Percentiles rank a stretch among this genome's conserved stretches.
phyloP scores from a whole-genome alignment of 306 rosid species.

The Corylus avellana region DNA sequence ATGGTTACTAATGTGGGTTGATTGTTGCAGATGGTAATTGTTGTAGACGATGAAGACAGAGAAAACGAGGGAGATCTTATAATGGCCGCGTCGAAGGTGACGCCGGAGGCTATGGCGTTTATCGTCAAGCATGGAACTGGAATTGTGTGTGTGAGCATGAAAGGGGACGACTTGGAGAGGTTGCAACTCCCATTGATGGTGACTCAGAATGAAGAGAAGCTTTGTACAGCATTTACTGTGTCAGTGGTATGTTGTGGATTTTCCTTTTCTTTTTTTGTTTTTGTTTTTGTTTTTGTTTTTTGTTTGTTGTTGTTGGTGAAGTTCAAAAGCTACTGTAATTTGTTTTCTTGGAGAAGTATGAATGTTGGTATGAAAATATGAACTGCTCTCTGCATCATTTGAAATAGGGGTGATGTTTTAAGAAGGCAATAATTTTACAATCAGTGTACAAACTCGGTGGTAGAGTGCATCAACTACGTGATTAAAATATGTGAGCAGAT shows the following conservation, averaged over 20 bases:
- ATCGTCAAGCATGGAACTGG: conserved; percentile 43
- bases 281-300: neutral
- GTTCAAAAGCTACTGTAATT: neutral
- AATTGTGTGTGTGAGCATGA: conserved; percentile 49
- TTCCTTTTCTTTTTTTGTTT: neutral
- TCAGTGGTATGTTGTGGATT: conserved; percentile 27
- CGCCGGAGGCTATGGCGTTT: conserved; percentile 38
- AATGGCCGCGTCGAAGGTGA: conserved; percentile 40
- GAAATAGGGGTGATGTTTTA: neutral
- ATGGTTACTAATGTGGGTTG: conserved; percentile 2
- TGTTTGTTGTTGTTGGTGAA: neutral
- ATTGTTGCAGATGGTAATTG: conserved; percentile 39
- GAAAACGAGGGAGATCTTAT: conserved; percentile 46
- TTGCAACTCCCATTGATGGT: conserved; percentile 43
- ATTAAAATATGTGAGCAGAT: neutral
- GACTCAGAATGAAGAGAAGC: conserved; percentile 38
- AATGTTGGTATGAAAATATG: neutral
- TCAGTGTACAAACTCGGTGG: neutral
- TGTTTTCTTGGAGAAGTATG: neutral
- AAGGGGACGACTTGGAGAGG: conserved; percentile 38
- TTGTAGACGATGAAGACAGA: conserved; percentile 46
- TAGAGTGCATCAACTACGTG: neutral
- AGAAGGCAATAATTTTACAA: neutral
- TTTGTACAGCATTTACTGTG: conserved; percentile 40
- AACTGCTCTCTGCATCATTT: neutral